These are phyloP conservation scores for Diddensiella santjacobensis DNA, from an alignment of 805 yeast species.

Conservation along the genomic window DNA sequence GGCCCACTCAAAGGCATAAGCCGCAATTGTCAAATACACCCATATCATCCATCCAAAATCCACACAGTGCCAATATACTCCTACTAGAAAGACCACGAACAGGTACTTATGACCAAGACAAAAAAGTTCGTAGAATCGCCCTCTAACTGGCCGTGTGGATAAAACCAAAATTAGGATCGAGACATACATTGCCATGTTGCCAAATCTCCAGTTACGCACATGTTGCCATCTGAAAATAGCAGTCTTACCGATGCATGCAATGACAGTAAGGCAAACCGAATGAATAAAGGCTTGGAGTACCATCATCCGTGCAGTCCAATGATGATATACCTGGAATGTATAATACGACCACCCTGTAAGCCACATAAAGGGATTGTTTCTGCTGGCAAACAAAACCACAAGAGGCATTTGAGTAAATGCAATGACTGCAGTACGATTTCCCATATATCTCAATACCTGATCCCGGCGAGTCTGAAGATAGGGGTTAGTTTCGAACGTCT, in stretches of 20 bases:
- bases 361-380: constrained; percentile 63
- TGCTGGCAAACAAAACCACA: constrained; percentile 48
- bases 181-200: constrained; percentile 42
- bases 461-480: constrained; percentile 10
- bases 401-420: constrained; percentile 28
- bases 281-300: constrained; percentile 28
- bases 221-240: constrained; percentile 28
- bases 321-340: constrained; percentile 59
- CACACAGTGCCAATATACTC: constrained; percentile 54
- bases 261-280: constrained; percentile 21
- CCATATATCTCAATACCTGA: constrained; percentile 22
- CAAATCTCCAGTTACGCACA: constrained; percentile 38
- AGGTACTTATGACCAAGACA: constrained; percentile 42
- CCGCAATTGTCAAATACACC: constrained; percentile 36
- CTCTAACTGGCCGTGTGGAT: constrained; percentile 50
- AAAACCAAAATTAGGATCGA: constrained; percentile 43
- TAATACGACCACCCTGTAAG: constrained; percentile 61
- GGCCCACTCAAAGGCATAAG: constrained; percentile 14
- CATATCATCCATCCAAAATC: constrained; percentile 50
- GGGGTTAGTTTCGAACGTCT: constrained; percentile 19
- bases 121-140: constrained; percentile 53
- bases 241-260: constrained; percentile 14
- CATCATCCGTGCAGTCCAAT: constrained; percentile 31
- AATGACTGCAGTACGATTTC: constrained; percentile 25
- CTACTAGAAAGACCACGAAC: constrained; percentile 43